Conservation (phyloP, 257 asterid genomes). For the Solanum clarkiae region DNA sequence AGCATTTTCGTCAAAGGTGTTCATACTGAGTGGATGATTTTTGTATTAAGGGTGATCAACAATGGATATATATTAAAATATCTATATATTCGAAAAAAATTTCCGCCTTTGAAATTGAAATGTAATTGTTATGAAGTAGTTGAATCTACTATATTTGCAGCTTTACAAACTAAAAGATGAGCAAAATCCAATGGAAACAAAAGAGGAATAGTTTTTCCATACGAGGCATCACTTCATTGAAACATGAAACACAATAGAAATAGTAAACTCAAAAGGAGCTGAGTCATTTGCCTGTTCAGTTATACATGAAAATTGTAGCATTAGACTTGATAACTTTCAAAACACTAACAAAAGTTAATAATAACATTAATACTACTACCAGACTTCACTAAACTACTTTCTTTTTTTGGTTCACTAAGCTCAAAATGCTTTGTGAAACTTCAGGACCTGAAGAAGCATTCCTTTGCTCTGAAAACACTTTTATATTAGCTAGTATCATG, state of each 20-base stretch:
- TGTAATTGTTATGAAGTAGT: neutral
- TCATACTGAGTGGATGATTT: no score
- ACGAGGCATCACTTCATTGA: neutral
- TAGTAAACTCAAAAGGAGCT: neutral
- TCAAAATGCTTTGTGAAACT: constrained; percentile 10
- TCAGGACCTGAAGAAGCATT: constrained; percentile 2
- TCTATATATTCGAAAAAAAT: no score
- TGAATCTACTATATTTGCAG: neutral
- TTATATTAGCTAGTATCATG: constrained; percentile 42
- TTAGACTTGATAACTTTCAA: neutral
- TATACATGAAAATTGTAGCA: neutral
- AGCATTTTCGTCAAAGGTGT: no score
- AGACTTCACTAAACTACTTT: neutral
- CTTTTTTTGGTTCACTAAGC: constrained; percentile 30
- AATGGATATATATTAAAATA: no score
- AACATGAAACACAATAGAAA: neutral
- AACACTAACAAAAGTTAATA: neutral
- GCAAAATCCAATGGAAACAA: neutral
- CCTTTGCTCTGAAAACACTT: constrained; percentile 23
- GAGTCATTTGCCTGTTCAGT: neutral
- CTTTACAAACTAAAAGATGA: neutral
- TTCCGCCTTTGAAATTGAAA: neutral
- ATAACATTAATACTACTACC: neutral
- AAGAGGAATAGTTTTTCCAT: neutral
- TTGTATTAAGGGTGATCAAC: no score